Evolutionary conservation across 139 green algal genomes (phyloP).

Genomic region (Limnomonas spitsbergensis): DNA sequence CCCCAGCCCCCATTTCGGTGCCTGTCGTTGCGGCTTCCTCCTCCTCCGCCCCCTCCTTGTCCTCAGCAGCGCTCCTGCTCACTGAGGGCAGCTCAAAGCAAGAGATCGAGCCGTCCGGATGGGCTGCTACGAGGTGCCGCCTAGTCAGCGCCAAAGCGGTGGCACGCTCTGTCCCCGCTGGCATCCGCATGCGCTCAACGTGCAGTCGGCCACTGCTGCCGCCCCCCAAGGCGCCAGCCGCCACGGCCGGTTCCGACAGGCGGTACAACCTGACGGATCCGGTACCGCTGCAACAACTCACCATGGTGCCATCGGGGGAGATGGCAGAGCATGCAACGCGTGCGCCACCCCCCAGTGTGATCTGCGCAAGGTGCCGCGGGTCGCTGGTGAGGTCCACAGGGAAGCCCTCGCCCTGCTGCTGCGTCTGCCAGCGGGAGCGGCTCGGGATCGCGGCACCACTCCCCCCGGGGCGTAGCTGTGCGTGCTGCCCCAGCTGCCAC

Average conservation of each 20-base stretch:
- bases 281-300: conserved; percentile 57
- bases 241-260: conserved; percentile 9
- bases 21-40: background rate
- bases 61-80: background rate
- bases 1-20: background rate
- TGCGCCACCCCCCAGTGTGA: conserved; percentile 31
- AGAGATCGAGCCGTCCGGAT: background rate
- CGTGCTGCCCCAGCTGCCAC: conserved; percentile 27
- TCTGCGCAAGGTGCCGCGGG: conserved; percentile 50
- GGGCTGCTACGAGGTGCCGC: background rate
- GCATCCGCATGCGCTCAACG: conserved; percentile 19
- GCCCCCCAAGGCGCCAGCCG: background rate
- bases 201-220: background rate
- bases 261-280: conserved; percentile 45
- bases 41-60: background rate
- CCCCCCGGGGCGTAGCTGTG: background rate
- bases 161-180: background rate
- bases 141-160: background rate
- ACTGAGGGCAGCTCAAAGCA: conserved; percentile 1
- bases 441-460: background rate
- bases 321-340: conserved; percentile 55
- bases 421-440: conserved; percentile 1
- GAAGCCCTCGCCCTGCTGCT: conserved; percentile 26
- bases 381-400: conserved; percentile 40
- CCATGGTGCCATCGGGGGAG: conserved; percentile 55